These are phyloP conservation scores for Cornus suecica DNA, from an alignment of 148 eudicot genomes.

Conservation along the genomic window DNA sequence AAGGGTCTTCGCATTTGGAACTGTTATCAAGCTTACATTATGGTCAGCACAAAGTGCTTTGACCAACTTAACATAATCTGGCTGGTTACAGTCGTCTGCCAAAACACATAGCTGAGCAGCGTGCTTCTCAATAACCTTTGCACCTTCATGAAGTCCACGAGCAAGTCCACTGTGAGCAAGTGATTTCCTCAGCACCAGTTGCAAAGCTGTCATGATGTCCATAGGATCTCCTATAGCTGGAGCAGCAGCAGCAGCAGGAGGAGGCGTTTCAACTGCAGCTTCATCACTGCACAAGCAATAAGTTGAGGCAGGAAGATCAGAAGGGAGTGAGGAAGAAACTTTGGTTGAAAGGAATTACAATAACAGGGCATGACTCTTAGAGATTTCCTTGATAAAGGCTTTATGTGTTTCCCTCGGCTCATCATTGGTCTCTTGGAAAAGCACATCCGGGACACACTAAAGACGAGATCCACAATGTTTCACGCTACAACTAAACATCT, in stretches of 20 bases:
- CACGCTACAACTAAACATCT: too few species aligned
- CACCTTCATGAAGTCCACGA: slow-evolving; percentile 51
- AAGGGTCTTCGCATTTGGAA: slow-evolving; percentile 58
- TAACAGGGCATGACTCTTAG: background rate
- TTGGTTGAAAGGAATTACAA: too few species aligned
- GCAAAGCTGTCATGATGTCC: slow-evolving; percentile 52
- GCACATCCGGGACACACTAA: too few species aligned
- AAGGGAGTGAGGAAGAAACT: too few species aligned
- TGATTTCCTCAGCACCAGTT: slow-evolving; percentile 47
- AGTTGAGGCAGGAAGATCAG: background rate
- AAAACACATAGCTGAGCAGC: slow-evolving; percentile 45
- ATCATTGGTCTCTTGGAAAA: too few species aligned
- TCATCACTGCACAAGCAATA: slow-evolving; percentile 39
- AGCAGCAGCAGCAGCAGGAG: slow-evolving; percentile 25
- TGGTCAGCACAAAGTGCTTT: slow-evolving; percentile 59
- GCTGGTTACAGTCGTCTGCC: slow-evolving; percentile 61
- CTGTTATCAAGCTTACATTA: slow-evolving; percentile 44
- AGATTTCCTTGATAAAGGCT: too few species aligned
- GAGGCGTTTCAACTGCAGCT: slow-evolving; percentile 27
- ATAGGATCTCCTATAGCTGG: slow-evolving; percentile 53
- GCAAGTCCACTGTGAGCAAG: slow-evolving; percentile 51
- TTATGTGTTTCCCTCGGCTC: too few species aligned
- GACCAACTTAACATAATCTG: slow-evolving; percentile 45
- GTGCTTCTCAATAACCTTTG: slow-evolving; percentile 54
- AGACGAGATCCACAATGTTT: too few species aligned